phyloP scores from a whole-genome alignment of 1,139 yeast species.

The Debaryomyces sp. region DNA sequence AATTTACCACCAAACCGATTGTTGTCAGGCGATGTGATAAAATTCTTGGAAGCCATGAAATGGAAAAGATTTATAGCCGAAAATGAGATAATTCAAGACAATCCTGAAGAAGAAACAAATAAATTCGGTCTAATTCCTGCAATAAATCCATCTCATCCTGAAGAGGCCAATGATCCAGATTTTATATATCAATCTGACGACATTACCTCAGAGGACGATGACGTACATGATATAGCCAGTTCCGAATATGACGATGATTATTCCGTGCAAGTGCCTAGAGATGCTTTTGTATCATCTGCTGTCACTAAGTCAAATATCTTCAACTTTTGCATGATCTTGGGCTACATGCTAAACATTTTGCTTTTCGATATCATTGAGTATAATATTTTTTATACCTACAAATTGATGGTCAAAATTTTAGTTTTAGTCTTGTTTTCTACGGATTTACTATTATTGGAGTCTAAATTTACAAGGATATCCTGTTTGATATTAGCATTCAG shows the following conservation, averaged over 20 bases:
- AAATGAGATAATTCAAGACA: not conserved
- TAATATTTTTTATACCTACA: not conserved
- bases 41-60: constrained; percentile 10
- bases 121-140: not conserved
- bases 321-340: not conserved
- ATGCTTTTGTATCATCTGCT: not conserved
- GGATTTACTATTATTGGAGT: constrained; percentile 11
- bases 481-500: constrained; percentile 8
- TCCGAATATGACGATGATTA: not conserved
- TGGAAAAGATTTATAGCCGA: constrained; percentile 7
- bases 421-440: not conserved
- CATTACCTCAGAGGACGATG: constrained; percentile 6
- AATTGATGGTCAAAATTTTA: not conserved
- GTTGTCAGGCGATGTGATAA: constrained; percentile 5
- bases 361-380: constrained; percentile 2
- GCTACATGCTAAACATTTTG: constrained; percentile 7
- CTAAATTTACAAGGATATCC: constrained; percentile 7
- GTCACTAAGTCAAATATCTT: not conserved
- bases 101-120: not conserved
- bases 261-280: not conserved
- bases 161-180: not conserved
- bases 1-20: constrained; percentile 1
- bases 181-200: constrained; percentile 4
- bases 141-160: not conserved
- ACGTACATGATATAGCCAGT: constrained; percentile 6